Base-by-base conservation (phyloP, 441 rosid genomes). In the Populus hybrid region DNA sequence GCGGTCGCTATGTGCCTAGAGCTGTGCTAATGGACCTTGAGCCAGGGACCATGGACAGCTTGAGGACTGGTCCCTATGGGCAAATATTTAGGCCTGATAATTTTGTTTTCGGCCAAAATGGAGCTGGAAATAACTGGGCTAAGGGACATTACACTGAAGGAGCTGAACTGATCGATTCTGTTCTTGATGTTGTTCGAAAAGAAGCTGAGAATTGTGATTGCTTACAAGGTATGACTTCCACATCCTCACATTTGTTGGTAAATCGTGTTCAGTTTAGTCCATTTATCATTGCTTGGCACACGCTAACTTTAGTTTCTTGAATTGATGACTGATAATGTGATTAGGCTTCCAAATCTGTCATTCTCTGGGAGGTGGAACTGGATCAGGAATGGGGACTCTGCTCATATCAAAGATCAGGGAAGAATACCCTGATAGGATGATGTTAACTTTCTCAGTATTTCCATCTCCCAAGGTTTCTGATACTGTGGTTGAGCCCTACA, bases 11-110 rank as follows among this genome's bases (percentile, higher is more conserved):
- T 42, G 92, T 89, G 74, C 92, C 92, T 12, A 82, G 92, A 78
- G 90, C 92, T 12, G 90, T 87, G 42, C 46, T 89, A 5, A 74
- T 87, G 88, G 92, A 89, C 72, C 87, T 89, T 57, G 92, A 89
- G 78, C 92, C 92, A n/a, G 92, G 92, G 6, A 89, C 92, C 50
- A 89, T 89, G 92, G 92, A 89, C 81, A 83, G 87, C 84, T 68
- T 89, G 74, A 82, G 89, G 28, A 85, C 89, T 3, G 86, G 90
- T 46, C 90, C 89, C 10, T 84, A 79, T 24, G 92, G 92, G 0
- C 40, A 71, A 68, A 83, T 87, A 64, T 89, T 89, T 73, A 79
- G 92, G 81, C 92, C 92, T 35, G 92, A 89, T 35, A 89, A 89
- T 64, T 89, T 87, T 64, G 86, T 87, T 36, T 87, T 85, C 14